Evolutionary conservation across 2,329 filamentous ascomycete genomes (phyloP), one percentile per base, ranked within the genome.

Genomic region (Colletotrichum trifolii): DNA sequence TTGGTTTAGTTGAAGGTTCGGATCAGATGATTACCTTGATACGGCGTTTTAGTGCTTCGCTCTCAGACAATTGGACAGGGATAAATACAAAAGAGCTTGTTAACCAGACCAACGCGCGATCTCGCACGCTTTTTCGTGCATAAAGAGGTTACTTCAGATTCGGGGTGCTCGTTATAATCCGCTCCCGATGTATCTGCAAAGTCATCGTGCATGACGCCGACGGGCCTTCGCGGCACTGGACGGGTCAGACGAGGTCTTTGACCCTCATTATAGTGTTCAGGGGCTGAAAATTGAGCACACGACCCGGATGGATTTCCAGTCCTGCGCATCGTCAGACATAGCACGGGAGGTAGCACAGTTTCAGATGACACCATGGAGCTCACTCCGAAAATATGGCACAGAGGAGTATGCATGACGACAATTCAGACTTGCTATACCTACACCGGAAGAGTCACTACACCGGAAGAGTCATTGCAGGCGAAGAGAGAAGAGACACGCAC

Each of bases 161-260:
- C 45, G 25, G 25, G 25, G 25, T 25, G 4, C 25, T 25, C 25
- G 25, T 1, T 25, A 25, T 25, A 25, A 25, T 12, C 54, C 54
- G 54, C 49, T 40, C 52, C 54, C 54, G 55, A 50, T 49, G 38
- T 57, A 38, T 49, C 11, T 47, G 33, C 40, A 53, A n/a, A 35
- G 35, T 38, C 35, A 35, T 50, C 15, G 49, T 54, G 63, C 58
- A 63, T 63, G 25, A 64, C 54, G 48, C 42, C 42, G 60, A 38
- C 9, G 25, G 9, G 11, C 34, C 15, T 54, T 65, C 58, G 49
- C 52, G 58, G 52, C 47, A 48, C 34, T n/a, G 63, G 42, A 55
- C 40, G 39, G 36, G 11, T 46, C 42, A 25, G 47, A 52, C 38
- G 43, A 38, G 46, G 50, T 65, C 62, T 66, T 57, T 63, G 63